Evolutionary conservation across 2,329 filamentous ascomycete genomes (phyloP).

Genomic region (Hypomyces perniciosus): DNA sequence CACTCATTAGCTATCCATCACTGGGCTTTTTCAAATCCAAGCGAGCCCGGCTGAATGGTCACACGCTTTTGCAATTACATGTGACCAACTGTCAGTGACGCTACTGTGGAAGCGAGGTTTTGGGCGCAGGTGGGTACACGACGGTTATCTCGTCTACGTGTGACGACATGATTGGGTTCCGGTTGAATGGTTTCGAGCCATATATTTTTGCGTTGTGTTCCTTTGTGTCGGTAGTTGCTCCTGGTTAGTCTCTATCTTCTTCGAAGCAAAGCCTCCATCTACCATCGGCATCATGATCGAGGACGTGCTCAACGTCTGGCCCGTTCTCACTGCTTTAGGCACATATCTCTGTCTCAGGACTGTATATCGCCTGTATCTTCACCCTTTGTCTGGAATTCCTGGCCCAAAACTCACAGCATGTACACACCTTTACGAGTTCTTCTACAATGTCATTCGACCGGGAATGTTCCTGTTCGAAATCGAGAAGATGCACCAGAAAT

Average conservation of each 20-base stretch:
- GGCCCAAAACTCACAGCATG: slow-evolving; percentile 28
- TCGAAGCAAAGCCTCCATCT: background rate
- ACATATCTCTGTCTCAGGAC: background rate
- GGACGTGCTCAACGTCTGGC: background rate
- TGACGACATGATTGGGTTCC: slow-evolving; percentile 2
- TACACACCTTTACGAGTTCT: slow-evolving; percentile 28
- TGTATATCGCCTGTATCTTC: slow-evolving; percentile 18
- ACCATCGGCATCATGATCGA: background rate
- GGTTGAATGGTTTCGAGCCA: background rate
- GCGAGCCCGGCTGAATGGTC: background rate
- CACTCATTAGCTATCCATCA: no score
- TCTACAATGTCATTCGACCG: slow-evolving; percentile 23
- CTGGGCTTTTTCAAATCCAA: no score
- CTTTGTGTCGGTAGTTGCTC: background rate
- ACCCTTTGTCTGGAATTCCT: slow-evolving; percentile 24
- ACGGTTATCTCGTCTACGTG: background rate
- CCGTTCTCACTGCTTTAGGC: background rate
- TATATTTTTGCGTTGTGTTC: background rate
- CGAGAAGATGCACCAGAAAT: slow-evolving; percentile 27
- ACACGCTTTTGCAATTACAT: background rate
- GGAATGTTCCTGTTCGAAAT: slow-evolving; percentile 26
- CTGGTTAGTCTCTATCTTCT: background rate
- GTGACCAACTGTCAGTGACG: background rate
- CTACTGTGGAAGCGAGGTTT: background rate
- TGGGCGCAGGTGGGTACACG: background rate